These are phyloP conservation scores for Bipolaris sorokiniana DNA, from an alignment of 2,329 filamentous ascomycete species.

Conservation along the genomic window DNA sequence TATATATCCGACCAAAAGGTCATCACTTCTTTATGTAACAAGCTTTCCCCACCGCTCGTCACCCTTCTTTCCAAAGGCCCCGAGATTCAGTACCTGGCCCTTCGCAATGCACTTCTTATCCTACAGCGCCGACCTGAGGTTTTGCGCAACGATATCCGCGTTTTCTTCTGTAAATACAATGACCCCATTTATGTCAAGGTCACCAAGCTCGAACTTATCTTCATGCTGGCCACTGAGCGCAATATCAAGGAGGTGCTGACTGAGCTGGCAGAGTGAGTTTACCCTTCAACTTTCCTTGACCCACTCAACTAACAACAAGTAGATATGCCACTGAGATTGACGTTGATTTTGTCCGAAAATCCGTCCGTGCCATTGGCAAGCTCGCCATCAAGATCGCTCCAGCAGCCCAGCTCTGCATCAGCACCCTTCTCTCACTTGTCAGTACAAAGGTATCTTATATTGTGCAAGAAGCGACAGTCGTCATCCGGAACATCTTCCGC, in stretches of 20 bases:
- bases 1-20: constrained; percentile 94
- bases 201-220: constrained; percentile 96
- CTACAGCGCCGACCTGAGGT: constrained; percentile 92
- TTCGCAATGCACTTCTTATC: constrained; percentile 92
- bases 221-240: constrained; percentile 94
- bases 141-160: constrained; percentile 91
- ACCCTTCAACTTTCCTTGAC: not conserved
- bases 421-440: constrained; percentile 88
- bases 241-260: constrained; percentile 96
- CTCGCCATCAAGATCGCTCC: constrained; percentile 98
- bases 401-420: constrained; percentile 88
- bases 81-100: constrained; percentile 96
- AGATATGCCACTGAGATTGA: constrained; percentile 95
- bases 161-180: constrained; percentile 99
- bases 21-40: constrained; percentile 83
- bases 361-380: constrained; percentile 95
- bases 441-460: constrained; percentile 99
- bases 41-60: constrained; percentile 92
- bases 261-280: constrained; percentile 81
- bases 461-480: constrained; percentile 97
- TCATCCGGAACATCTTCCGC: constrained; percentile 98
- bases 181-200: constrained; percentile 99
- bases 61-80: constrained; percentile 94
- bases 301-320: not conserved
- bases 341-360: constrained; percentile 97